phyloP scores from a whole-genome alignment of 805 yeast species.

The Cephaloascus fragrans region DNA sequence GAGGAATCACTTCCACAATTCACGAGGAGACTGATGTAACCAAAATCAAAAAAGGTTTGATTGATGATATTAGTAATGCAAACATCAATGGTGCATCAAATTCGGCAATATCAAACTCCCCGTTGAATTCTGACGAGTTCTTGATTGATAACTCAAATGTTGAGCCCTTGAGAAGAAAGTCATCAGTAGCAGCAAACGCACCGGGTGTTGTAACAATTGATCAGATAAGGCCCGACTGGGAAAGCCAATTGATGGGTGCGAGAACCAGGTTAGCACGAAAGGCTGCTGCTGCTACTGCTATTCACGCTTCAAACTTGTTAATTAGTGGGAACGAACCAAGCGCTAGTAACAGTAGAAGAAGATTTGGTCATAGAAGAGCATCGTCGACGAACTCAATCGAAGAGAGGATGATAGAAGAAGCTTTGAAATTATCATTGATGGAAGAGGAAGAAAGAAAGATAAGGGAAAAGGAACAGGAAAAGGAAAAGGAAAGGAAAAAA shows the following conservation, averaged over 20 bases:
- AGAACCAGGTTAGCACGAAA: constrained; percentile 70
- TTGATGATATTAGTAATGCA: no score
- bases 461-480: constrained; percentile 5
- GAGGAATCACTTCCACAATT: constrained; percentile 2
- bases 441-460: constrained; percentile 53
- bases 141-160: neutral
- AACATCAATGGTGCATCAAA: neutral
- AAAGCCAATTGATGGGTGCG: constrained; percentile 58
- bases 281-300: constrained; percentile 90
- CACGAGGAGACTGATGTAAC: constrained; percentile 5
- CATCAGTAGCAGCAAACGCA: constrained; percentile 55
- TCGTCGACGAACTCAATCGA: constrained; percentile 21
- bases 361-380: neutral
- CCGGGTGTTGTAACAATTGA: constrained; percentile 74
- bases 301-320: constrained; percentile 78
- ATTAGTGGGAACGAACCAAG: constrained; percentile 16
- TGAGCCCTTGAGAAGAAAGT: constrained; percentile 13
- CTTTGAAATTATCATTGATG: constrained; percentile 60
- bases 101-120: constrained; percentile 4
- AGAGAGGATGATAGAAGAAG: constrained; percentile 78
- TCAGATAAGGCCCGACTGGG: constrained; percentile 90
- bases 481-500: constrained; percentile 2
- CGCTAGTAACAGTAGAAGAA: constrained; percentile 4
- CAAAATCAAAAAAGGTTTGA: no score
- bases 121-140: constrained; percentile 1